Conservation (phyloP, 805 yeast genomes). For the Candida alai region DNA sequence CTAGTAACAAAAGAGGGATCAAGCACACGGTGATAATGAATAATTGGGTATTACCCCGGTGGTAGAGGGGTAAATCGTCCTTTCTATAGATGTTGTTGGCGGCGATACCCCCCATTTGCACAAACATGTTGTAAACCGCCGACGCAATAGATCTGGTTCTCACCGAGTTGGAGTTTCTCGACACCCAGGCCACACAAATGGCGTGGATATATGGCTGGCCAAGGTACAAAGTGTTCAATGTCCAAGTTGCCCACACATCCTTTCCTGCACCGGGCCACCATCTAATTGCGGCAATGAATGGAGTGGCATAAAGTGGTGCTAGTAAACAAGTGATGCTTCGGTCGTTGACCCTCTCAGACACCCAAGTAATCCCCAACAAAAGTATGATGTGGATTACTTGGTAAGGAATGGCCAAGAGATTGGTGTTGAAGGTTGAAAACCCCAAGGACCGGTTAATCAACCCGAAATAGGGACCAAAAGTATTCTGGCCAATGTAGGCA, state of each 20-base stretch:
- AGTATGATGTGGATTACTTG: constrained; percentile 29
- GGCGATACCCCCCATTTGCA: constrained; percentile 54
- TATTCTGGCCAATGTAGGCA: constrained; percentile 17
- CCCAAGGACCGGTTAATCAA: constrained; percentile 17
- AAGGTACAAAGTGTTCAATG: constrained; percentile 16
- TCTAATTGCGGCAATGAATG: constrained; percentile 8
- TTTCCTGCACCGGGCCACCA: constrained; percentile 11
- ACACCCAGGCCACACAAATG: constrained; percentile 44
- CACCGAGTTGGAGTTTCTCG: constrained; percentile 59
- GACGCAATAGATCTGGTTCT: constrained; percentile 63
- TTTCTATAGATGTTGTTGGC: constrained; percentile 53
- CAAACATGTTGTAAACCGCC: constrained; percentile 60
- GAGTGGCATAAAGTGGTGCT: constrained; percentile 9
- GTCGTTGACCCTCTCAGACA: constrained; percentile 31
- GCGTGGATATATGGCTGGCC: constrained; percentile 30
- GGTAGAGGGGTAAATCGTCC: constrained; percentile 58
- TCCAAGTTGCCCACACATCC: constrained; percentile 13
- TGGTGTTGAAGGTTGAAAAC: constrained; percentile 19
- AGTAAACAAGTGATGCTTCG: constrained; percentile 11
- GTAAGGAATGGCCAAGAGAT: constrained; percentile 21
- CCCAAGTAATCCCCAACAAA: constrained; percentile 32
- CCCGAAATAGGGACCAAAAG: constrained; percentile 13
- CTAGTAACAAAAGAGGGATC: constrained; percentile 21
- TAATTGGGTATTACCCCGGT: constrained; percentile 49
- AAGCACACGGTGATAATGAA: constrained; percentile 33